These are phyloP conservation scores for Suhomyces anneliseae DNA, from an alignment of 1,139 yeast genomes.

Conservation along the genomic window DNA sequence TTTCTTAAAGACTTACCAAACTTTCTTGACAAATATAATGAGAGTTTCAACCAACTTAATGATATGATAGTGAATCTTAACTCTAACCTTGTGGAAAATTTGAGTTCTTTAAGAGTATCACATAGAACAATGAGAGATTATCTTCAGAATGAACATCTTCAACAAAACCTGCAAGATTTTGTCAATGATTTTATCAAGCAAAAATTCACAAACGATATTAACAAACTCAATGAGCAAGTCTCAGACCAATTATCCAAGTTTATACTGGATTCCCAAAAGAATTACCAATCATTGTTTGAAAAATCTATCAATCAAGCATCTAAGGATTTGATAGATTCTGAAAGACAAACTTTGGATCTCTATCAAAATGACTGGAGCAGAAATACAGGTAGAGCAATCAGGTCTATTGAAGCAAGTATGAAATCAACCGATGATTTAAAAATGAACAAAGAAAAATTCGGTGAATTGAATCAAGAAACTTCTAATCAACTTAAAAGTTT, in stretches of 20 bases:
- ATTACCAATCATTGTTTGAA: constrained; percentile 9
- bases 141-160: constrained; percentile 7
- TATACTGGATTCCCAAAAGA: constrained; percentile 1
- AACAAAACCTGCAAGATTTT: constrained; percentile 2
- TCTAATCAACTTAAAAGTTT: constrained; percentile 3
- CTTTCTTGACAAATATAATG: constrained; percentile 13
- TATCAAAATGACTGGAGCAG: constrained; percentile 10
- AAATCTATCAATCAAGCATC: constrained; percentile 9
- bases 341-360: constrained; percentile 6
- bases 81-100: constrained; percentile 4
- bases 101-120: constrained; percentile 6
- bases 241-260: background rate
- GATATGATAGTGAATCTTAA: constrained; percentile 9
- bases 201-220: constrained; percentile 1
- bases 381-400: constrained; percentile 5
- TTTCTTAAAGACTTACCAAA: constrained; percentile 12
- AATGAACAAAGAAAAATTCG: constrained; percentile 1
- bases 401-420: constrained; percentile 6
- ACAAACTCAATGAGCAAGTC: constrained; percentile 3
- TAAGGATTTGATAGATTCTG: constrained; percentile 9
- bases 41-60: constrained; percentile 10
- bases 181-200: constrained; percentile 5
- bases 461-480: constrained; percentile 5
- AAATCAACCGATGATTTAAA: constrained; percentile 4
- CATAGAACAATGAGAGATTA: constrained; percentile 11